Base-by-base conservation (phyloP, 352 stramenopile species). In the Pythium brachiatum region DNA sequence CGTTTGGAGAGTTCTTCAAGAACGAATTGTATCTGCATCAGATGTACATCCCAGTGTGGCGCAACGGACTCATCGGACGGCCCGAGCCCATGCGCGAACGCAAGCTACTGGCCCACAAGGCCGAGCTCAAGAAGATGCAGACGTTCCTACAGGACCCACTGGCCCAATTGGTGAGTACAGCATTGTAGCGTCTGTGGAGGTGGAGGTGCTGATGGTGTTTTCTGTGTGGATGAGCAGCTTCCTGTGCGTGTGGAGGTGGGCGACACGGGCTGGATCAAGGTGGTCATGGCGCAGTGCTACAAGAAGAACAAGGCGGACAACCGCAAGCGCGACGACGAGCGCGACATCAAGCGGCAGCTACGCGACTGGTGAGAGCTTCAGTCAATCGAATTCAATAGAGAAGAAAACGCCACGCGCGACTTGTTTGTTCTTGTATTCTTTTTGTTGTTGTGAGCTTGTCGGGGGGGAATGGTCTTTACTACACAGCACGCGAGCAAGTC, bases 251-350 rank as follows among this genome's bases (percentile, higher is more conserved):
- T 92, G 8, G 79, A 94, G 60, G 75, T 91, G 3, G 80, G 83
- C 36, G 81, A 76, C 38, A 94, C 85, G 12, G 84, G 84, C 7
- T 94, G 85, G 85, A 89, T 94, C 71, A 94, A 94, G 54, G 74
- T 94, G n/a, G 77, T 90, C 41, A 64, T 91, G 54, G 83, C 81
- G 15, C 73, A 85, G 12, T 91, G 85, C 59, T 81, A 79, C 57
- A 89, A 89, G 57, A 66, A 72, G 12, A 80, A 74, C 31, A 81
- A 85, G 60, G 64, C 88, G 2, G 85, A 94, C 62, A 91, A 78
- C 31, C 85, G 85, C 58, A 85, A 83, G 69, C 81, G 81, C 23
- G 83, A 94, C 29, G 76, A 89, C 50, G 69, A 89, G 51, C 80
- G 85, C 51, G 85, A 92, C 43, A 72, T 90, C 53, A 84, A 90